phyloP scores from a whole-genome alignment of 306 rosid genomes.

The Acmispon strigosus region DNA sequence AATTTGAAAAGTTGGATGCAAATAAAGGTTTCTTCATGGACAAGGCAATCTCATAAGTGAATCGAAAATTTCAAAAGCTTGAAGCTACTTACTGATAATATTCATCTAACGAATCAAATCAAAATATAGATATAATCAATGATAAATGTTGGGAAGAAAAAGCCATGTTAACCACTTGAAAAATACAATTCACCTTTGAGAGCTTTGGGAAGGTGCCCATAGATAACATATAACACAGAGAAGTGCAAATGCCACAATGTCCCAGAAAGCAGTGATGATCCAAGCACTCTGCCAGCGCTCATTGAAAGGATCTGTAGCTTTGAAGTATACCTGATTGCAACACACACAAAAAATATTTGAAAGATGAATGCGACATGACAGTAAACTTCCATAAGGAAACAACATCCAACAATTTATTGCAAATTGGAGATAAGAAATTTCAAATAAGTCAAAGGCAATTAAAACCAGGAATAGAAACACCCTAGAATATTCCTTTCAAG shows the following conservation, averaged over 20 bases:
- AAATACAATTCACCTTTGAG: constrained; percentile 60
- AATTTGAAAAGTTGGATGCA: not conserved
- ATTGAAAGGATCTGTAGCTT: constrained; percentile 96
- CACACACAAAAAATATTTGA: not conserved
- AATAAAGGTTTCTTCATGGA: constrained; percentile 9
- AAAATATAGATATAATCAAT: not conserved
- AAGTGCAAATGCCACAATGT: constrained; percentile 70
- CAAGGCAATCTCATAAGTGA: constrained; percentile 1
- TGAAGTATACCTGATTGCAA: constrained; percentile 69
- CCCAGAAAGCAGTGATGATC: constrained; percentile 97
- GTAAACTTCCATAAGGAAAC: not conserved
- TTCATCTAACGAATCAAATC: constrained; percentile 2
- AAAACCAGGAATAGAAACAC: not conserved
- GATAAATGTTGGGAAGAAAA: not conserved
- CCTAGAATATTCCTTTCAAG: not conserved
- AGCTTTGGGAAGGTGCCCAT: constrained; percentile 98
- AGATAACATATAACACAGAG: constrained; percentile 86
- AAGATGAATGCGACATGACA: not conserved
- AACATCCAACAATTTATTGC: not conserved
- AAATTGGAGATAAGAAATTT: not conserved
- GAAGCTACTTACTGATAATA: constrained; percentile 4
- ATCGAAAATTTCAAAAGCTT: constrained; percentile 1
- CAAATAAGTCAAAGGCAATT: constrained; percentile 12
- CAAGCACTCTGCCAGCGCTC: constrained; percentile 98
- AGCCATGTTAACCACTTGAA: not conserved